Base-by-base conservation (phyloP, 2,329 filamentous ascomycete genomes). In the Cladosporium colombiae region DNA sequence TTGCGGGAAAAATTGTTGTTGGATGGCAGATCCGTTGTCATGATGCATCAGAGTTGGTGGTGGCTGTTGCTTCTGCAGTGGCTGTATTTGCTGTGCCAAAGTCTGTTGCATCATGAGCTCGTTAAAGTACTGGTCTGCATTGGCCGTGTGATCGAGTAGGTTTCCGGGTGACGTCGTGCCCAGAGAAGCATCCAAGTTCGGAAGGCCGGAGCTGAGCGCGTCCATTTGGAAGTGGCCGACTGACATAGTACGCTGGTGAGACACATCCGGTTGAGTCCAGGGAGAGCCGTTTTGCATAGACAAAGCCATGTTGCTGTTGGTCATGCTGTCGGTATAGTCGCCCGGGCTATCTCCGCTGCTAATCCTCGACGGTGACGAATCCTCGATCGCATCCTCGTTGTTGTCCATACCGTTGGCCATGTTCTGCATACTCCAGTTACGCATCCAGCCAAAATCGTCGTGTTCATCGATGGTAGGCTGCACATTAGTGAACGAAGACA, bases 261-360 rank as follows among this genome's bases (percentile, higher is more conserved):
- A 89, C 73, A 92, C 82, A 46, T 87, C 84, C 60, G 86, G 84
- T 73, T 90, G 87, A 88, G 90, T 92, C 81, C 91, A 87, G 58
- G 69, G 69, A 29, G 71, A 70, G 62, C 68, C 71, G 50, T 71
- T 70, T 35, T 69, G 71, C 40, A 73, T 69, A 2, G 70, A 62
- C 35, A 75, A 67, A 8, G 64, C 71, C 23, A 68, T 66, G n/a
- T 71, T 69, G 33, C 91, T 92, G 78, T 97, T 93, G 66, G 95
- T 83, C 89, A 97, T 93, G 67, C 93, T 88, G 76, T 98, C 95
- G 78, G 92, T 96, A 77, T 93, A 91, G 60, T 90, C 91, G 76
- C 91, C 94, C 75, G 96, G 93, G 79, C 93, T 98, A 66, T 91
- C 92, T 52, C 92, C 96, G 80, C 94, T 98, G 81, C 94, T 98